Percentiles rank a stretch among this genome's conserved stretches.
Conservation (phyloP, 805 yeast species). For the Metschnikowia cerradonensis region DNA sequence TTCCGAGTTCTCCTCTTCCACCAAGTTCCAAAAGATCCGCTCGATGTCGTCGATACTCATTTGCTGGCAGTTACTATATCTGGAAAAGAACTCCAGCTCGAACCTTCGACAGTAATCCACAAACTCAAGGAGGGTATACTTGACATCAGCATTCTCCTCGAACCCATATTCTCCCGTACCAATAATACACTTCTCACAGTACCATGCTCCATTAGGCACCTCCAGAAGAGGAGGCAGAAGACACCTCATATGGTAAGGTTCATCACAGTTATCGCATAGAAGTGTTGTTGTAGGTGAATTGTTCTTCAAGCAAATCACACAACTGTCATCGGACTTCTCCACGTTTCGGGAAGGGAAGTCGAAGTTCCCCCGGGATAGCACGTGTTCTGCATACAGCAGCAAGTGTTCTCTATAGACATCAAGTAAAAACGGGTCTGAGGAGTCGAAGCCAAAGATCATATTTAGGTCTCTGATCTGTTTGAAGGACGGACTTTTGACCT, state of each 20-base stretch:
- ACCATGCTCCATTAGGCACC: slow-evolving; percentile 67
- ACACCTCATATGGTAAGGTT: slow-evolving; percentile 64
- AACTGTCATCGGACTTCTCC: slow-evolving; percentile 25
- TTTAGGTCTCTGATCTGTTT: slow-evolving; percentile 25
- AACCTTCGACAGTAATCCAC: slow-evolving; percentile 51
- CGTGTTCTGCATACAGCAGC: slow-evolving; percentile 30
- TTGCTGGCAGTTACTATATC: slow-evolving; percentile 7
- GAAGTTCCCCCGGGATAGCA: slow-evolving; percentile 23
- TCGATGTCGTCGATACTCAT: slow-evolving; percentile 48
- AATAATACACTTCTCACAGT: slow-evolving; percentile 76
- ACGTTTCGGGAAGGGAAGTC: slow-evolving; percentile 33
- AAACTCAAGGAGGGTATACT: slow-evolving; percentile 59
- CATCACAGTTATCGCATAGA: slow-evolving; percentile 73
- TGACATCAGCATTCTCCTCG: slow-evolving; percentile 54
- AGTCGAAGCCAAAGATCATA: slow-evolving; percentile 20
- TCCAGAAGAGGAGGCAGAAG: slow-evolving; percentile 50
- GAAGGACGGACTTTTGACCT: slow-evolving; percentile 4
- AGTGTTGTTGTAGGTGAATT: slow-evolving; percentile 46
- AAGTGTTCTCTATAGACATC: slow-evolving; percentile 24
- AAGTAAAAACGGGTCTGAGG: slow-evolving; percentile 16
- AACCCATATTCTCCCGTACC: slow-evolving; percentile 90
- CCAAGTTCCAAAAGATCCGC: slow-evolving; percentile 59
- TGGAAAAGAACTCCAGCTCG: slow-evolving; percentile 38
- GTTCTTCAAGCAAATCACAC: slow-evolving; percentile 46
- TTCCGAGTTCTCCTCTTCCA: slow-evolving; percentile 37